Percentiles rank a stretch among this genome's conserved stretches.
Evolutionary conservation across 768 basidiomycete genomes (phyloP).

Genomic region (Xerocomellus intermedius): DNA sequence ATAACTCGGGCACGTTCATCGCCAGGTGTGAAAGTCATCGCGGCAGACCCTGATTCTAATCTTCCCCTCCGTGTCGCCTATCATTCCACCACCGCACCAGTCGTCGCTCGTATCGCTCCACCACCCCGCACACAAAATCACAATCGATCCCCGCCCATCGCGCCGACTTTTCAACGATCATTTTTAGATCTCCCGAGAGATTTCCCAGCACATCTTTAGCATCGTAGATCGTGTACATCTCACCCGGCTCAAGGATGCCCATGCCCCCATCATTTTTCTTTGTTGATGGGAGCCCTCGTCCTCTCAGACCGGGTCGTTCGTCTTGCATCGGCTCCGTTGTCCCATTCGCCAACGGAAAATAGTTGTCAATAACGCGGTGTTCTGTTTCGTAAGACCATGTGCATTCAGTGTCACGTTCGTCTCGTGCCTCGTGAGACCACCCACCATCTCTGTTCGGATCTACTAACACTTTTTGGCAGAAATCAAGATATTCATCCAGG

Average conservation of each 20-base stretch:
- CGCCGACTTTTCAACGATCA: constrained; percentile 52
- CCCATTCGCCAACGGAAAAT: constrained; percentile 38
- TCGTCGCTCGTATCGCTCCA: constrained; percentile 68
- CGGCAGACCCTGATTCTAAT: neutral
- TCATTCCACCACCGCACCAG: constrained; percentile 49
- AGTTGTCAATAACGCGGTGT: constrained; percentile 37
- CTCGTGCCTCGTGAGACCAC: constrained; percentile 12
- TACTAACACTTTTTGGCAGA: constrained; percentile 58
- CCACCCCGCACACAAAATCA: constrained; percentile 51
- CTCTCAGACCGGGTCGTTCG: constrained; percentile 1
- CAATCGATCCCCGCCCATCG: constrained; percentile 53
- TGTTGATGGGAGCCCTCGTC: constrained; percentile 11
- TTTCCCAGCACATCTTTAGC: constrained; percentile 65
- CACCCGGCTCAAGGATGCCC: constrained; percentile 49
- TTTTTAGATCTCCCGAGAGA: constrained; percentile 48
- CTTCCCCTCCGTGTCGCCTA: constrained; percentile 17
- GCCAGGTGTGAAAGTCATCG: neutral
- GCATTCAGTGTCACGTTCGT: constrained; percentile 14
- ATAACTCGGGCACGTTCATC: neutral
- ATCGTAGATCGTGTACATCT: constrained; percentile 61
- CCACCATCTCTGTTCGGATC: constrained; percentile 29
- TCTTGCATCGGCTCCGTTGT: neutral
- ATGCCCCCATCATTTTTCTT: constrained; percentile 2
- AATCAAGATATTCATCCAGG: constrained; percentile 64
- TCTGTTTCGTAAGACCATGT: constrained; percentile 15